Base-by-base conservation (phyloP, 2,329 filamentous ascomycete species). In the Setomelanomma holmii region DNA sequence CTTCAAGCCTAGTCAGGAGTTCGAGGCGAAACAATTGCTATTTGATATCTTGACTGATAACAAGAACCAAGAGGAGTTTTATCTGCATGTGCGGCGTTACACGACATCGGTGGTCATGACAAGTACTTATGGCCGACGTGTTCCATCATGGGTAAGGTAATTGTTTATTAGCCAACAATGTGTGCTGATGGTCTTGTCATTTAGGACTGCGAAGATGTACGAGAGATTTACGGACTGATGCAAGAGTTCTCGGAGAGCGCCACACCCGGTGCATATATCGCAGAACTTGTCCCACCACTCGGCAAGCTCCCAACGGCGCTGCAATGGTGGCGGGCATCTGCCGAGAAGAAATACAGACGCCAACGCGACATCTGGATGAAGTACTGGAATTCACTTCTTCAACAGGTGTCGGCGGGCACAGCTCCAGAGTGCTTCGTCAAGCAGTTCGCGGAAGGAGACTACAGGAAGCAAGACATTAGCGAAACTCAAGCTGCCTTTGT, bases 11-110 rank as follows among this genome's bases (percentile, higher is more conserved):
- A 68, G 58, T 14, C 77, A 79, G 53, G 71, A 76, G 42, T 76
- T 75, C 44, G 77, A 80, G 58, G 60, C 68, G 0, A 78, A 78
- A 51, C 76, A 78, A 50, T 58, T 80, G 14, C 56, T 78, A 1
- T 67, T 57, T 48, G 74, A 79, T 41, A 45, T 79, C 1, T 53
- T 64, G 4, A 68, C 60, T 3, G 63, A 74, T 33, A 76, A 76
- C 41, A 53, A 51, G 1, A 60, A 69, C 22, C 55, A 70, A 12
- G 24, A 42, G 6, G 49, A 36, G 14, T 61, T 63, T 16, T 64
- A 61, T 24, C 35, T 48, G 19, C 56, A 64, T 39, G 46, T 60
- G 5, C 49, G 61, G 12, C 51, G 63, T 1, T 60, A 52, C 23
- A 45, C 61, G 1, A 49, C 52, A 1, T 58, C 53, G 4, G 49